Evolutionary conservation across 306 rosid species (phyloP), one percentile per base, ranked within the genome.

Genomic region (Dalbergia cultrata): DNA sequence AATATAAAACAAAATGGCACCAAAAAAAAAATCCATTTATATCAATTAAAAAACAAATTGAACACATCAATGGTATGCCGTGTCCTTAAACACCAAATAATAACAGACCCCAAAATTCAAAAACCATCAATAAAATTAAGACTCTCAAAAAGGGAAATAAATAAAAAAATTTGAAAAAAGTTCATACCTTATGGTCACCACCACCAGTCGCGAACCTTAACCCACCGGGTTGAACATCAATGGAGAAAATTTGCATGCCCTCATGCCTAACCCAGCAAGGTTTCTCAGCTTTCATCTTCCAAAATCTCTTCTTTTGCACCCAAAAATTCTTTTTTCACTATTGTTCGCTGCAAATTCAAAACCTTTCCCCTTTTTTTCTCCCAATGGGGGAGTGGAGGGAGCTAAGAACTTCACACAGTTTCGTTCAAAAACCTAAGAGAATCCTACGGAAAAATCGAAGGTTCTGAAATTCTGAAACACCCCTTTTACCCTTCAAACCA

Each of bases 171-270:
- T 37, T 13, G 3, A 53, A 12, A 44, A 67, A 60, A 56, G 13
- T 35, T 0, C 80, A 79, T 60, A 91, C 99, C 98, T 95, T 95
- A 82, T 95, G 98, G 90, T 95, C 99, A 78, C 99, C 99, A 63
- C 99, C 99, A 54, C 99, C 99, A 82, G 99, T 93, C 12, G 98
- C 97, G 22, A 95, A 88, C 83, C 99, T 85, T 52, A 90, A 90
- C 6, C 98, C 98, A 12, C 97, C 98, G 7, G 98, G 97, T 86
- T 95, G 99, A 74, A 95, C 94, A 88, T 95, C 99, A 83, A 95
- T 93, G 84, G 97, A 95, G 88, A 95, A 95, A 78, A 95, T 95
- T 75, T 95, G 98, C 97, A 93, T 90, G 13, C 99, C 98, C 77
- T 95, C 98, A 84, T 95, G 99, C 84, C 90, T 91, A 74, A 95